Percentiles rank a stretch among this genome's conserved stretches.
Conservation (phyloP, 306 rosid genomes). For the Prunus salicina region DNA sequence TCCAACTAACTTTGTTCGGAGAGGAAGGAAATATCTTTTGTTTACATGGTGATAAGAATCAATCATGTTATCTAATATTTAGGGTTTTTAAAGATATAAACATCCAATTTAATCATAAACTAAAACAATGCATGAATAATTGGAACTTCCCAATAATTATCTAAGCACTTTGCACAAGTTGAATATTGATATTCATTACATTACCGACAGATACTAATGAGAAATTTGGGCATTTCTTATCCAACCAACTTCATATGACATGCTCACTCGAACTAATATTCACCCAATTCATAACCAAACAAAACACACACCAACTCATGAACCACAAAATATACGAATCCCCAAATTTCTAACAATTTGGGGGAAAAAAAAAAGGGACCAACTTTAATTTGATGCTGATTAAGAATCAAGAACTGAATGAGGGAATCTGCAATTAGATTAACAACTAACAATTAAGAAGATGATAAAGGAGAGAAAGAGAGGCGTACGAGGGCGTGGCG, state of each 20-base stretch:
- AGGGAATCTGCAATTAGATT: neutral
- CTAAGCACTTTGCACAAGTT: neutral
- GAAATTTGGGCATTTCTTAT: neutral
- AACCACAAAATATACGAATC: neutral
- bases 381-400: neutral
- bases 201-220: neutral
- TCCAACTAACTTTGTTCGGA: neutral
- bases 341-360: neutral
- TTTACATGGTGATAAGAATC: neutral
- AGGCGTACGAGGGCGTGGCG: constrained; percentile 73
- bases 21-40: neutral
- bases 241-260: neutral
- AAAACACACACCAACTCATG: neutral
- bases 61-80: neutral
- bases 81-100: neutral
- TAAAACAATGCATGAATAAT: neutral
- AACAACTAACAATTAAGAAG: neutral
- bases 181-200: neutral
- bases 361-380: neutral
- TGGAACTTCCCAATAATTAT: neutral
- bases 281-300: constrained; percentile 5
- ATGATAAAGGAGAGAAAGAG: neutral
- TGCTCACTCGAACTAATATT: neutral
- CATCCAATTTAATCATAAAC: neutral
- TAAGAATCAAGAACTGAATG: neutral